phyloP scores from a whole-genome alignment of 805 yeast genomes.

The Alloascoidea hylecoeti region DNA sequence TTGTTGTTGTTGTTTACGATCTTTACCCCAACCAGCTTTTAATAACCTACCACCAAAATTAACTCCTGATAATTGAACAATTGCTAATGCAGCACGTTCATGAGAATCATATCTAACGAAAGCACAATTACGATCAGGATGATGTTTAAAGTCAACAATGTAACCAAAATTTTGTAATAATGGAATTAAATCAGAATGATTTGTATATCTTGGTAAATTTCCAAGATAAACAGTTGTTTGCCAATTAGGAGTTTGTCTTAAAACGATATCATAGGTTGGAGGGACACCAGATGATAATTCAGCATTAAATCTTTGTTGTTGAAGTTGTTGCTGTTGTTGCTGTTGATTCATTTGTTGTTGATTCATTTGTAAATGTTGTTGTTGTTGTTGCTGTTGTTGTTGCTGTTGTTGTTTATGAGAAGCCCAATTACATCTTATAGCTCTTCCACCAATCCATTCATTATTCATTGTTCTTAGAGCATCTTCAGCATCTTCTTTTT shows the following conservation, averaged over 20 bases:
- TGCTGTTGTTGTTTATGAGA: slow-evolving; percentile 37
- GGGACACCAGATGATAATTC: slow-evolving; percentile 22
- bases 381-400: slow-evolving; percentile 6
- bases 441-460: slow-evolving; percentile 53
- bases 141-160: slow-evolving; percentile 67
- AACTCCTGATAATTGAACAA: slow-evolving; percentile 56
- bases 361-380: slow-evolving; percentile 4
- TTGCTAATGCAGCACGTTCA: slow-evolving; percentile 81
- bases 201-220: slow-evolving; percentile 64
- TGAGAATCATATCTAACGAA: slow-evolving; percentile 80
- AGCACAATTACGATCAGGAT: slow-evolving; percentile 77
- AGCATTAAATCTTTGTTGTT: too few relatives aligned
- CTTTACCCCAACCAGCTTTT: slow-evolving; percentile 84
- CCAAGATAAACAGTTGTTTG: slow-evolving; percentile 82
- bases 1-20: slow-evolving; percentile 8
- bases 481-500: slow-evolving; percentile 53
- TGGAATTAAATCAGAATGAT: slow-evolving; percentile 61
- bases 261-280: slow-evolving; percentile 52
- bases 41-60: slow-evolving; percentile 61
- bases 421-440: slow-evolving; percentile 83
- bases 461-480: slow-evolving; percentile 72
- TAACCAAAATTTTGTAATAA: slow-evolving; percentile 68
- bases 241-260: slow-evolving; percentile 72
- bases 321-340: slow-evolving; percentile 6
- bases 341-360: slow-evolving; percentile 5